A percentile compares a stretch with the other conserved stretches of the same genome.
Conservation (phyloP, 768 basidiomycete species). For the Cyclocybe cylindracea region DNA sequence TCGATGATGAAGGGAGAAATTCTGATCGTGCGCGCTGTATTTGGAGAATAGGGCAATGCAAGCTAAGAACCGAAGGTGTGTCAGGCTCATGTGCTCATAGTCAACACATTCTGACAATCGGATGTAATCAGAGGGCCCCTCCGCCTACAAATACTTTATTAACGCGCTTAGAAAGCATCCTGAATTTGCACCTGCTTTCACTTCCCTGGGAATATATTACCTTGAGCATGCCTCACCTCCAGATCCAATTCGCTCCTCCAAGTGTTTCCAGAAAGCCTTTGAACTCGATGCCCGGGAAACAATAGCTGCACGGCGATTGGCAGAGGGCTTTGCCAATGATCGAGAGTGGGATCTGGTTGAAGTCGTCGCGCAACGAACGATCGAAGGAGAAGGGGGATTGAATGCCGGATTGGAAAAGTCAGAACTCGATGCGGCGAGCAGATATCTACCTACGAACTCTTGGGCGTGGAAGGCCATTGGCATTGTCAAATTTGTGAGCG, state of each 20-base stretch:
- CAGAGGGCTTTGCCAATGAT: conserved; percentile 89
- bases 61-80: conserved; percentile 74
- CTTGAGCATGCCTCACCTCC: conserved; percentile 65
- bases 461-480: conserved; percentile 99
- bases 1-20: conserved; percentile 49
- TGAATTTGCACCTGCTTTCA: conserved; percentile 88
- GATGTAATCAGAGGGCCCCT: conserved; percentile 51
- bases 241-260: conserved; percentile 83
- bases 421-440: conserved; percentile 38
- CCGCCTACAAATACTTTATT: conserved; percentile 81
- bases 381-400: conserved; percentile 89
- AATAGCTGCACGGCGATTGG: conserved; percentile 81
- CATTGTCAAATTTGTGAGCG: conserved; percentile 82
- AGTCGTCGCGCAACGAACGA: conserved; percentile 88
- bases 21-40: conserved; percentile 75
- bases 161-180: conserved; percentile 72
- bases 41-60: conserved; percentile 82
- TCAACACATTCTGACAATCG: not conserved
- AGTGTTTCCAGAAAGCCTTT: conserved; percentile 98
- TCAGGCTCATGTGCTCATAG: not conserved
- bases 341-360: conserved; percentile 96
- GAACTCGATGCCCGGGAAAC: conserved; percentile 91
- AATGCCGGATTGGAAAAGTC: conserved; percentile 51
- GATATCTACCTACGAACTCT: conserved; percentile 74
- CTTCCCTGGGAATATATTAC: conserved; percentile 92